Evolutionary conservation across 2,329 filamentous ascomycete genomes (phyloP).

Genomic region (Diaporthe citri): DNA sequence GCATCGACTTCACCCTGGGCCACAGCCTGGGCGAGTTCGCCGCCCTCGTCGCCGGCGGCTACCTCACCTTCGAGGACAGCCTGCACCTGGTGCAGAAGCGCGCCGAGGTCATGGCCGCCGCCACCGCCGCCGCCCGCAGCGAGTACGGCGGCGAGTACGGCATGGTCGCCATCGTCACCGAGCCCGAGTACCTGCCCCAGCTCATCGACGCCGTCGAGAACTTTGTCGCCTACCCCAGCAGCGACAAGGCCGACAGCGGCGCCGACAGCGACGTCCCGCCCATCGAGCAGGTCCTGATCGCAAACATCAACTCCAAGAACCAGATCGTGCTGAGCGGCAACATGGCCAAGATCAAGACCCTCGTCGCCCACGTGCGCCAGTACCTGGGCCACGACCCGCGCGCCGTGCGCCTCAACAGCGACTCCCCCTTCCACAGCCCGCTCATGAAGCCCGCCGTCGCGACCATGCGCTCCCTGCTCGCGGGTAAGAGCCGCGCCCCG

Average conservation of each 20-base stretch:
- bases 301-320: slow-evolving; percentile 95
- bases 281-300: slow-evolving; percentile 89
- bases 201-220: slow-evolving; percentile 82
- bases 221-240: slow-evolving; percentile 76
- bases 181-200: slow-evolving; percentile 78
- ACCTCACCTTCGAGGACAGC: slow-evolving; percentile 82
- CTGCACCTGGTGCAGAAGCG: slow-evolving; percentile 81
- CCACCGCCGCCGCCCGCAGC: slow-evolving; percentile 74
- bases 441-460: slow-evolving; percentile 89
- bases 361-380: slow-evolving; percentile 86
- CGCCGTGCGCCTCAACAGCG: slow-evolving; percentile 86
- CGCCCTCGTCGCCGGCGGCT: slow-evolving; percentile 86
- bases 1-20: slow-evolving; percentile 86
- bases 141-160: slow-evolving; percentile 85
- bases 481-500: slow-evolving; percentile 66
- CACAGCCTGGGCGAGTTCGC: slow-evolving; percentile 96
- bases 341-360: slow-evolving; percentile 82
- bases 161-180: slow-evolving; percentile 94
- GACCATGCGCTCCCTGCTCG: slow-evolving; percentile 78
- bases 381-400: slow-evolving; percentile 93
- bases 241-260: slow-evolving; percentile 68
- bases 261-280: slow-evolving; percentile 78
- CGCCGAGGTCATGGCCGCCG: slow-evolving; percentile 86
- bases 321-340: slow-evolving; percentile 95
- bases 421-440: slow-evolving; percentile 91